These are phyloP conservation scores for Debaryomycetaceae sp. DNA, from an alignment of 1,139 yeast genomes.

Conservation along the genomic window DNA sequence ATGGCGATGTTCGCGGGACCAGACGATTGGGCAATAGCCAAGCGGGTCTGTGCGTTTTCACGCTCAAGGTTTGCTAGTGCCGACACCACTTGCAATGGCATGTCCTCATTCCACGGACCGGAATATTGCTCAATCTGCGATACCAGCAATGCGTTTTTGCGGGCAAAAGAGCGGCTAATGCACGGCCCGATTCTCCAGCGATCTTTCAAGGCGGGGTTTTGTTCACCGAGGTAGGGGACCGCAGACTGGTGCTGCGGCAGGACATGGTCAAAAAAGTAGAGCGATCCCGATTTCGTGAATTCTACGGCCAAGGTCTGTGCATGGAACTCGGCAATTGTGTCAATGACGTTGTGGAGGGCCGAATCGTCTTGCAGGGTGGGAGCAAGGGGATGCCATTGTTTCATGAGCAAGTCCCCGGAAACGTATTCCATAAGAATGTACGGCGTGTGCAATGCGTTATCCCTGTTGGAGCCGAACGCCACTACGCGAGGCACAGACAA, in stretches of 20 bases:
- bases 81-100: constrained; percentile 49
- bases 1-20: constrained; percentile 23
- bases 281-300: constrained; percentile 70
- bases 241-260: constrained; percentile 26
- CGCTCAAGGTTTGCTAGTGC: constrained; percentile 60
- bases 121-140: constrained; percentile 33
- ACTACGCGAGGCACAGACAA: constrained; percentile 62
- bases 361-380: constrained; percentile 23
- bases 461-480: constrained; percentile 55
- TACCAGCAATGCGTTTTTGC: constrained; percentile 40
- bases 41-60: constrained; percentile 47
- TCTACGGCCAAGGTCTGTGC: constrained; percentile 35
- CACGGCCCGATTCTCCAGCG: constrained; percentile 94
- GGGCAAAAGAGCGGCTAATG: constrained; percentile 68
- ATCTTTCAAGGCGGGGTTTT: constrained; percentile 37
- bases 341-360: constrained; percentile 43
- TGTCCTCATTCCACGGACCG: constrained; percentile 68
- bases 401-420: constrained; percentile 77
- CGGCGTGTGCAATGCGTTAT: constrained; percentile 59
- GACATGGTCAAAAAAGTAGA: constrained; percentile 64
- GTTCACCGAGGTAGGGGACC: constrained; percentile 58
- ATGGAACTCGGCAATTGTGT: constrained; percentile 54
- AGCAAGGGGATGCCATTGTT: constrained; percentile 76
- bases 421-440: constrained; percentile 72
- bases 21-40: constrained; percentile 46